Conservation (phyloP, 2,329 filamentous ascomycete genomes). For the Ilyonectria destructans region DNA sequence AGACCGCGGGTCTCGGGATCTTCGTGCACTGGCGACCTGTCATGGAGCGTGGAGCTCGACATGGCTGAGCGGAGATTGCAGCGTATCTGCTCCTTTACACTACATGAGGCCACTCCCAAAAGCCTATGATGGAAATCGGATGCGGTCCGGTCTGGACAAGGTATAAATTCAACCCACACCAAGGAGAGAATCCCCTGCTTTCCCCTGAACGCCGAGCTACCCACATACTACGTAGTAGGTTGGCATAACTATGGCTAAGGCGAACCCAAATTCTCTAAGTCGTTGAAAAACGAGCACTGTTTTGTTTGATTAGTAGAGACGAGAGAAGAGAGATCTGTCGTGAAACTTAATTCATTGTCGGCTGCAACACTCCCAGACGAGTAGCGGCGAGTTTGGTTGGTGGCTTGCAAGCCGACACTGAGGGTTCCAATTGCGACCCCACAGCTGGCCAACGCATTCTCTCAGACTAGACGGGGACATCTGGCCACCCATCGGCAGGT, state of each 20-base stretch:
- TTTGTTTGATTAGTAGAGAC: neutral
- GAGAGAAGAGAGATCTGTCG: neutral
- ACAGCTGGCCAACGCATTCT: constrained; percentile 26
- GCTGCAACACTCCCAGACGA: constrained; percentile 18
- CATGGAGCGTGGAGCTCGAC: constrained; percentile 19
- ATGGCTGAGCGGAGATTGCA: constrained; percentile 29
- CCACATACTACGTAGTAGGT: too few relatives aligned
- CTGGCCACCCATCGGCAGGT: constrained; percentile 34
- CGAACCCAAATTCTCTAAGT: neutral
- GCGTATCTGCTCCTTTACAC: constrained; percentile 26
- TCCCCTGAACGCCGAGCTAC: constrained; percentile 14
- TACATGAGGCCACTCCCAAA: constrained; percentile 26
- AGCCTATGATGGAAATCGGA: constrained; percentile 15
- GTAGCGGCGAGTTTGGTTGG: constrained; percentile 18
- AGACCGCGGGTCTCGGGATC: constrained; percentile 23
- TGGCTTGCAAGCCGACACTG: constrained; percentile 17
- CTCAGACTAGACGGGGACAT: constrained; percentile 27
- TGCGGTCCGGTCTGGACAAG: constrained; percentile 7
- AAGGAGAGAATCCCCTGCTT: neutral
- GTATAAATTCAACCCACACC: constrained; percentile 3
- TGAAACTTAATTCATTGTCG: constrained; percentile 8
- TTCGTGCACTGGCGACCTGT: constrained; percentile 23
- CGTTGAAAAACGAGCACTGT: neutral
- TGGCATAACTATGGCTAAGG: neutral
- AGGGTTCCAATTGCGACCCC: constrained; percentile 22